Evolutionary conservation across 805 yeast species (phyloP), one percentile per base, ranked within the genome.

Genomic region (Ogataea henricii): DNA sequence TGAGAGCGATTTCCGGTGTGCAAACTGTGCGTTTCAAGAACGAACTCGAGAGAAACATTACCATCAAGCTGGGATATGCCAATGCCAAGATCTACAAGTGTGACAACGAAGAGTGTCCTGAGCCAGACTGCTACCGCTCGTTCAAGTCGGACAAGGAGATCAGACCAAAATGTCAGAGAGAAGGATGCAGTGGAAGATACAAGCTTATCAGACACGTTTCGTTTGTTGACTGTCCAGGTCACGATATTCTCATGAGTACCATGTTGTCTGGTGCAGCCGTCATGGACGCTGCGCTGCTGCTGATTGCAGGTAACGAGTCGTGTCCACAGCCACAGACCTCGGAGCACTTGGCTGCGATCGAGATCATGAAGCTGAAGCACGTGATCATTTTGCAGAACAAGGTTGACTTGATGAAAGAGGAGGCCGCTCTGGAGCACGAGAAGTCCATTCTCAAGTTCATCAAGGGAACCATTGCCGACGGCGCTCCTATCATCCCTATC

Each of bases 241-340:
- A 94, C 87, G 99, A 94, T 78, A 95, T 94, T 76, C 85, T 94
- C 70, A 94, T 94, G 99, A 90, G 97, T 80, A 94, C 99, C 58
- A 94, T 94, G 99, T 84, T 94, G 82, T 91, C 98, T 40, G 99
- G 99, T 68, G 99, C 99, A 30, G 99, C 99, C 14, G 99, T 94
- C 56, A 94, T 94, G 99, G 99, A 94, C 73, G 99, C 99, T 48
- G 99, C 99, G 2, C 77, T 94, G 53, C 77, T 94, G 65, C 79
- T 94, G 57, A 85, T 94, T 67, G 99, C 99, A 23, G 99, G 98
- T 72, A 94, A 94, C 69, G 99, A 94, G 79, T 83, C 96, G 47
- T 94, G 99, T 78, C 99, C 99, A 52, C 99, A 94, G 77, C 99
- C 99, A 37, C 99, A 94, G 77, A 94, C 99, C 14, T 87, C 96